Base-by-base conservation (phyloP, 805 yeast genomes). In the Vanderwaltozyma tropicalis region DNA sequence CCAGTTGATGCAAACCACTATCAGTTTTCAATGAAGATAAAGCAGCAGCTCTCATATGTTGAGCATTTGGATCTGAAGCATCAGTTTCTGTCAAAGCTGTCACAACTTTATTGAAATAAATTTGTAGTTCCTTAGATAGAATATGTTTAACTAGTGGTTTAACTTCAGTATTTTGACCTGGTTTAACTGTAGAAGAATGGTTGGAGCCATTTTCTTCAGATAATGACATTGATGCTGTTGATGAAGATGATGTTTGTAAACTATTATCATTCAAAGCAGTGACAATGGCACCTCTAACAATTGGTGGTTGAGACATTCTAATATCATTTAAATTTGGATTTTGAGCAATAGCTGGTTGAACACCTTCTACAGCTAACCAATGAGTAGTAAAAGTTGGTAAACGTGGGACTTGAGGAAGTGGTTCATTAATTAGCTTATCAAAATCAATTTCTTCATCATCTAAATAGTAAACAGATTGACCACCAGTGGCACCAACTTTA, bases 311-410 rank as follows among this genome's bases (percentile, higher is more conserved):
- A 25, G 76, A 72, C 11, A 53, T 41, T 55, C 78, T 77, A 44
- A 89, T 79, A 48, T 88, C 96, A 35, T 76, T 69, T 35, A 80
- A 72, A 15, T 66, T 57, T 18, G 99, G 99, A 63, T 92, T 92
- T 62, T 94, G 98, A 2, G 96, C 94, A 39, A 92, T 89, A 24
- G 92, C 80, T 1, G 99, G 98, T 56, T 92, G 99, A 8, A 92
- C 95, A 41, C 99, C 99, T 61, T 92, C 99, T 38, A 92, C 84
- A 0, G 98, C 97, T 24, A 94, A 68, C 97, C 98, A 89, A 57
- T 83, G 94, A 5, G 96, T 94, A 0, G 97, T 87, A 59, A 84
- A 88, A 0, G 95, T 80, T 2, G 94, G 80, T 42, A 80, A 78
- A 41, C 97, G 72, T 4, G 99, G 98, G 3, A 94, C 95, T 51